Evolutionary conservation across 768 basidiomycete genomes (phyloP), one percentile per base, ranked within the genome.

Genomic region (Trametes punicea): DNA sequence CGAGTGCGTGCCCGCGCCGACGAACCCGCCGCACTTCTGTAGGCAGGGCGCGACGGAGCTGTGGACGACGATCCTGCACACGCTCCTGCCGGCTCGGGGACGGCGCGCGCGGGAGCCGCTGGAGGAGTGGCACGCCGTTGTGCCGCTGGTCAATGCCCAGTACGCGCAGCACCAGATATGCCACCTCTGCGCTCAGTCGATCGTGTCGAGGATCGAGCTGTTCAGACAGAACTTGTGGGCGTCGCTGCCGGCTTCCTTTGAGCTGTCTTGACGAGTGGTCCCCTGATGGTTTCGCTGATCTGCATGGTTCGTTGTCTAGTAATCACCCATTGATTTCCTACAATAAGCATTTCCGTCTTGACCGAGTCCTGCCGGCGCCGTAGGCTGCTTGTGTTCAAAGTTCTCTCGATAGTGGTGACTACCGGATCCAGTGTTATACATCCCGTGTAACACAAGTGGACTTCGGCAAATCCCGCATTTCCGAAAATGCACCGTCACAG

Each of bases 121-220:
- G 42, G 62, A 63, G 56, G 55, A 54, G n/a, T 63, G 58, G 62
- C 53, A 38, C 16, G 42, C 41, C 27, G 45, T 51, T 5, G n/a
- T 55, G 6, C 20, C 45, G 13, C 6, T 46, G 3, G 49, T 54
- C n/a, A 18, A 33, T 13, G 42, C 20, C 11, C 44, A 46, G 21
- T 25, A 45, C 10, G 21, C 16, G 44, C 34, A 31, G 25, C 55
- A 51, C 44, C 27, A 16, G 13, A 18, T 63, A 4, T 65, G 64
- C 36, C 16, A 30, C 6, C 18, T 20, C 8, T 65, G 64, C 41
- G 29, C 38, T 11, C 41, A 6, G 13, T 18, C 34, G 46, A 13
- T 62, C n/a, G 26, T 51, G 20, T 21, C 25, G 2, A 30, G 51
- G 13, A 50, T 62, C 10, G 33, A 39, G 25, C 16, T 16, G 1